These are phyloP conservation scores for Termitomyces sp. DNA, from an alignment of 768 basidiomycete species.

Conservation along the genomic window DNA sequence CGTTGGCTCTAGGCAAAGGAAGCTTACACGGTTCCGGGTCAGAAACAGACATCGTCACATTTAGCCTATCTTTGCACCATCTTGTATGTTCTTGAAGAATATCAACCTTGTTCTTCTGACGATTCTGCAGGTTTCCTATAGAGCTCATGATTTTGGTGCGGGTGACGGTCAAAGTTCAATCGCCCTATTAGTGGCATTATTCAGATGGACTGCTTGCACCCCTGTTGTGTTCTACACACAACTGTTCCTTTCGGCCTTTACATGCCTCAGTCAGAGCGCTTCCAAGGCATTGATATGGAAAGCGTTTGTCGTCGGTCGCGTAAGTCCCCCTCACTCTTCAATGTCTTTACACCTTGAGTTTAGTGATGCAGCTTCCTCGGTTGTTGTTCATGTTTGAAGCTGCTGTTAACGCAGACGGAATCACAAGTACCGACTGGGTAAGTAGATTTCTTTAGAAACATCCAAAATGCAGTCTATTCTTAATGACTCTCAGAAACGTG, in stretches of 20 bases:
- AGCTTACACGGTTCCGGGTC: conserved; percentile 53
- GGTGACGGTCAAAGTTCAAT: conserved; percentile 51
- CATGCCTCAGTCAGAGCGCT: conserved; percentile 50
- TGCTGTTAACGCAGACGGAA: conserved; percentile 45
- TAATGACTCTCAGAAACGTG: conserved; percentile 23
- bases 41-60: conserved; percentile 60
- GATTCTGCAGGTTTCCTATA: conserved; percentile 43
- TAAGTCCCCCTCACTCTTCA: conserved; percentile 27
- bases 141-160: conserved; percentile 57
- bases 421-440: conserved; percentile 56
- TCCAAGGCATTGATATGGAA: conserved; percentile 49
- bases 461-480: background rate
- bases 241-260: conserved; percentile 56
- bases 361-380: conserved; percentile 47
- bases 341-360: background rate
- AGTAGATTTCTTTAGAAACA: background rate
- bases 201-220: conserved; percentile 61
- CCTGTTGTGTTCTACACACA: conserved; percentile 64
- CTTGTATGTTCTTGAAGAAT: conserved; percentile 37
- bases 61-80: conserved; percentile 55
- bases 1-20: conserved; percentile 51
- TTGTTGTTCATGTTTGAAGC: conserved; percentile 53
- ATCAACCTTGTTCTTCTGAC: conserved; percentile 5
- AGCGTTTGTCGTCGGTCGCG: conserved; percentile 67
- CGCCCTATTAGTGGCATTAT: conserved; percentile 47